phyloP scores from a whole-genome alignment of 192 early-diverging fungal genomes.

The Entomortierella beljakovae region DNA sequence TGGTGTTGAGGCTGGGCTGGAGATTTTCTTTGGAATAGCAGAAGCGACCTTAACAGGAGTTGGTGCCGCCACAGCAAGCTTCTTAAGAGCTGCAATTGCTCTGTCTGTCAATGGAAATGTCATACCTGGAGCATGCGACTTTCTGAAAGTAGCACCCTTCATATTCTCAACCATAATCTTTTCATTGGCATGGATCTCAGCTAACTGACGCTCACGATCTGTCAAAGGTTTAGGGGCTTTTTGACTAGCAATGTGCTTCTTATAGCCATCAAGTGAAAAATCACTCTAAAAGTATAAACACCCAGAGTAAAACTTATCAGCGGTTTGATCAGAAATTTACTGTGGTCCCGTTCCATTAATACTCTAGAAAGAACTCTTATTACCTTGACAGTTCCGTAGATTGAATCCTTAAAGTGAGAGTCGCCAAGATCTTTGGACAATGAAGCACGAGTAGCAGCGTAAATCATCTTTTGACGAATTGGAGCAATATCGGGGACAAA shows the following conservation, averaged over 20 bases:
- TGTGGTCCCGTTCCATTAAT: too few species aligned
- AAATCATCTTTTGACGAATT: constrained; percentile 95
- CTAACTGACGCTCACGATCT: constrained; percentile 85
- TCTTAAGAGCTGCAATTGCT: constrained; percentile 69
- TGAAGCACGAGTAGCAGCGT: constrained; percentile 87
- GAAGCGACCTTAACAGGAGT: background rate
- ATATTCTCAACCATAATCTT: constrained; percentile 49
- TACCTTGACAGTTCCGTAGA: constrained; percentile 83
- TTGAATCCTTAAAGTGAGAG: constrained; percentile 80
- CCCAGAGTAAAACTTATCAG: background rate
- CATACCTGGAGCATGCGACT: constrained; percentile 74
- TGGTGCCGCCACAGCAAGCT: constrained; percentile 55
- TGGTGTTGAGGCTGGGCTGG: constrained; percentile 45
- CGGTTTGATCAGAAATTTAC: too few species aligned
- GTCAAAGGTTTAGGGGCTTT: constrained; percentile 83
- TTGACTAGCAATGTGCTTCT: constrained; percentile 69
- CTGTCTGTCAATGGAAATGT: constrained; percentile 70
- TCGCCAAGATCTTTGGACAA: constrained; percentile 86
- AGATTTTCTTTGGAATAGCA: constrained; percentile 24
- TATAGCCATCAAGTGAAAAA: constrained; percentile 73
- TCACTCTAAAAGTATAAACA: constrained; percentile 58
- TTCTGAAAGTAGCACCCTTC: constrained; percentile 69
- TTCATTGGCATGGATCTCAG: constrained; percentile 71
- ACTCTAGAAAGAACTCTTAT: background rate
- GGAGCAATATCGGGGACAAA: constrained; percentile 85